These are phyloP conservation scores for Ceratocystis smalleyi DNA, from an alignment of 2,329 filamentous ascomycete genomes.

Conservation along the genomic window DNA sequence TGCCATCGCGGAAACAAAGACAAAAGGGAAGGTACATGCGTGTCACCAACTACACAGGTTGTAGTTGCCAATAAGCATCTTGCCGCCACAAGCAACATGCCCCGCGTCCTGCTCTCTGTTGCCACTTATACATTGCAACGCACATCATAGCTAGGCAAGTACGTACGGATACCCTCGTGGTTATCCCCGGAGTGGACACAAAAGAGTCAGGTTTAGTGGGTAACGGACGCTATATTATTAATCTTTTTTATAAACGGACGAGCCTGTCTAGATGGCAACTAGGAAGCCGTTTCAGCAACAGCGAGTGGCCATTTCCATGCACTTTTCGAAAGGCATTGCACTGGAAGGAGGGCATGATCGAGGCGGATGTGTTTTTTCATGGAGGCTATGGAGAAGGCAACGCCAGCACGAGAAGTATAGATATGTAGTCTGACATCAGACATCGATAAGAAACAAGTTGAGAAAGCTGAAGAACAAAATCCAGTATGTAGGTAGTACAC, in stretches of 20 bases:
- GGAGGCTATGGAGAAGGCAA: neutral
- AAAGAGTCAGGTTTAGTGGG: neutral
- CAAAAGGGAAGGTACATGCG: too few relatives aligned
- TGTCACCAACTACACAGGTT: neutral
- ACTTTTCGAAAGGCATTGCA: too few relatives aligned
- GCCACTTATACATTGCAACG: neutral
- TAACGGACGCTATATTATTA: too few relatives aligned
- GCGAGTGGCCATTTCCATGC: too few relatives aligned
- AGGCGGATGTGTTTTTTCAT: neutral
- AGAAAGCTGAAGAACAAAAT: neutral
- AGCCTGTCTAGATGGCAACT: too few relatives aligned
- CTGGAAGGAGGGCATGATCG: neutral
- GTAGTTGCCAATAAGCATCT: neutral
- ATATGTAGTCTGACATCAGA: neutral
- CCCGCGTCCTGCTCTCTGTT: neutral
- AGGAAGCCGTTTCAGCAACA: too few relatives aligned
- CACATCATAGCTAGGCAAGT: neutral
- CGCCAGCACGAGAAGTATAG: neutral
- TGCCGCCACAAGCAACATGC: neutral
- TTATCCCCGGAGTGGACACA: neutral
- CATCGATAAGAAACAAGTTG: neutral
- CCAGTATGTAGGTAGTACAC: slow-evolving; percentile 3
- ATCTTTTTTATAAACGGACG: too few relatives aligned
- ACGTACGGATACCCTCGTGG: neutral
- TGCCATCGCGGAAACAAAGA: too few relatives aligned